Percentiles rank a stretch among this genome's conserved stretches.
These are phyloP conservation scores for Collybiopsis confluens DNA, from an alignment of 768 basidiomycete species.

Conservation along the genomic window DNA sequence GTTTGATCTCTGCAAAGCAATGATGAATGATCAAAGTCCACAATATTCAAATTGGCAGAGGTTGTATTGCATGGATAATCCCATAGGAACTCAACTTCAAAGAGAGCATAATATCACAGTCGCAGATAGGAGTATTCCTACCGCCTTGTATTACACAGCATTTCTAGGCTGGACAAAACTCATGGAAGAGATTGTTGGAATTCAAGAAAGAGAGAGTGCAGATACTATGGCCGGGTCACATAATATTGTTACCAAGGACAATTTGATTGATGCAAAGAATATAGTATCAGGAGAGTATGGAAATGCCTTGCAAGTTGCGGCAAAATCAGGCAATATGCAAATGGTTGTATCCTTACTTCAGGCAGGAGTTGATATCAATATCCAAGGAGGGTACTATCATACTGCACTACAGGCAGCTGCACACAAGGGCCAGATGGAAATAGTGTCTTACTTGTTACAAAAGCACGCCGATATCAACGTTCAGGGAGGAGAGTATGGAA, in stretches of 20 bases:
- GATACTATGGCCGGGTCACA: no score
- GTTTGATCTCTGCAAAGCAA: no score
- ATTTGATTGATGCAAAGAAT: no score
- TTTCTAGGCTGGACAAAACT: no score
- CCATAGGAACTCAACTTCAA: not conserved
- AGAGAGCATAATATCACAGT: not conserved
- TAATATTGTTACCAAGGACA: no score
- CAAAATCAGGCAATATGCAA: not conserved
- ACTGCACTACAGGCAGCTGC: not conserved
- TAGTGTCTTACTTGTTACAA: not conserved
- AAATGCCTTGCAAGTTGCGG: not conserved
- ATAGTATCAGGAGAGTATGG: no score
- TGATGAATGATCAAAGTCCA: no score
- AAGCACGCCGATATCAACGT: constrained; percentile 4
- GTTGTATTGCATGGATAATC: not conserved
- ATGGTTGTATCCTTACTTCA: not conserved
- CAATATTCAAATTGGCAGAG: no score
- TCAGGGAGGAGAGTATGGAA: constrained; percentile 5
- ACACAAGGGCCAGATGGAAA: not conserved
- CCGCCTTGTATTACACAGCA: no score
- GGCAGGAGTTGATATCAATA: not conserved
- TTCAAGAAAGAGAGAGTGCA: no score
- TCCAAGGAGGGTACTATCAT: not conserved
- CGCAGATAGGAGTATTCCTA: no score
- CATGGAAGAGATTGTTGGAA: no score